These are phyloP conservation scores for Mitragyna speciosa DNA, from an alignment of 257 asterid species.

Conservation along the genomic window DNA sequence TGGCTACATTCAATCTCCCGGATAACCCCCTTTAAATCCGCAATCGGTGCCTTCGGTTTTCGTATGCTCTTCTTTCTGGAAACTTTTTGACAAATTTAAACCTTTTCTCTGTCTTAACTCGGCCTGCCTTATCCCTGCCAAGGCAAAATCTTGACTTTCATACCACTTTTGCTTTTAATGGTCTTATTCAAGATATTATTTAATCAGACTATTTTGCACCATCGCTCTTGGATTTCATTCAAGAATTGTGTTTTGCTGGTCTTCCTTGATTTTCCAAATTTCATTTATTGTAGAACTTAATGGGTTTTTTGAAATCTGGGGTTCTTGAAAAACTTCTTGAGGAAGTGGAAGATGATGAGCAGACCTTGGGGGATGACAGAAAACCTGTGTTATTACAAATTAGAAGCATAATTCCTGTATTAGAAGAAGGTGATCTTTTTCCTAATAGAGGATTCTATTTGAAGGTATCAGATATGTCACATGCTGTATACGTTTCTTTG, in stretches of 20 bases:
- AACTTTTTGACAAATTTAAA: neutral
- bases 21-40: neutral
- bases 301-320: constrained; percentile 57
- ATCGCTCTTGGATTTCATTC: neutral
- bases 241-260: neutral
- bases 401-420: constrained; percentile 71
- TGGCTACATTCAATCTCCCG: constrained; percentile 12
- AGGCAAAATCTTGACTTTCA: neutral
- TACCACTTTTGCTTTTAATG: neutral
- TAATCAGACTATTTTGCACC: neutral
- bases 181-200: neutral
- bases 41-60: neutral
- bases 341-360: constrained; percentile 40
- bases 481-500: constrained; percentile 58
- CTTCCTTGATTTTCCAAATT: constrained; percentile 6
- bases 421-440: constrained; percentile 73
- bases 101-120: neutral
- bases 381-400: constrained; percentile 56
- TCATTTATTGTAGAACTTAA: constrained; percentile 28
- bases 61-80: neutral
- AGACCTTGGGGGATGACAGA: constrained; percentile 21
- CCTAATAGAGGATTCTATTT: constrained; percentile 68
- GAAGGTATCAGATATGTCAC: constrained; percentile 68
- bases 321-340: constrained; percentile 59
- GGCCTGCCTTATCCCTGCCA: neutral